Evolutionary conservation across 1,284 basidiomycete species (phyloP).

Genomic region (Leccinum angustisporum): DNA sequence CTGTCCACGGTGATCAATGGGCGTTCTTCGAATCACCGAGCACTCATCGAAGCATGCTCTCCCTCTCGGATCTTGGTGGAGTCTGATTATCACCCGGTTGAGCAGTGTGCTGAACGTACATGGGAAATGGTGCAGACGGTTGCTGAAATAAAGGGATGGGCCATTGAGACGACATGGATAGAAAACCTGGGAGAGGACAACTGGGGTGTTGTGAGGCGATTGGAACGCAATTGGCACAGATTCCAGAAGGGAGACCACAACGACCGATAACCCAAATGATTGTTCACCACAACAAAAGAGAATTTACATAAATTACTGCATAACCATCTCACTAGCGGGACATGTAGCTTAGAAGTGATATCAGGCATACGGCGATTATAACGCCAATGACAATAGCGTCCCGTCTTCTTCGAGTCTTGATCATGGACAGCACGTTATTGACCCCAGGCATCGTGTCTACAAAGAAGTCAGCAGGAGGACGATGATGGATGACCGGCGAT

Average conservation of each 20-base stretch:
- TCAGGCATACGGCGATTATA: slow-evolving; percentile 81
- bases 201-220: slow-evolving; percentile 62
- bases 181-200: slow-evolving; percentile 37
- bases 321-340: slow-evolving; percentile 40
- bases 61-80: slow-evolving; percentile 70
- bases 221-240: slow-evolving; percentile 66
- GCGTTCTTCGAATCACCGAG: slow-evolving; percentile 57
- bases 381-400: slow-evolving; percentile 90
- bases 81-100: slow-evolving; percentile 68
- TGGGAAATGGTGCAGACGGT: slow-evolving; percentile 68
- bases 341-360: slow-evolving; percentile 80
- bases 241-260: slow-evolving; percentile 53
- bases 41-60: slow-evolving; percentile 59
- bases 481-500: not conserved
- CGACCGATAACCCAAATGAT: not conserved
- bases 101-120: slow-evolving; percentile 52
- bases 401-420: slow-evolving; percentile 84
- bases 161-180: slow-evolving; percentile 58
- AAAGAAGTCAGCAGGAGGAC: slow-evolving; percentile 1
- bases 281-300: not conserved
- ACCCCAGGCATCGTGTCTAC: slow-evolving; percentile 89
- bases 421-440: slow-evolving; percentile 89
- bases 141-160: slow-evolving; percentile 66
- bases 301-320: slow-evolving; percentile 3
- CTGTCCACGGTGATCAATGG: slow-evolving; percentile 76